Evolutionary conservation across 148 eudicot genomes (phyloP).

Genomic region (Salicornia ramosissima): DNA sequence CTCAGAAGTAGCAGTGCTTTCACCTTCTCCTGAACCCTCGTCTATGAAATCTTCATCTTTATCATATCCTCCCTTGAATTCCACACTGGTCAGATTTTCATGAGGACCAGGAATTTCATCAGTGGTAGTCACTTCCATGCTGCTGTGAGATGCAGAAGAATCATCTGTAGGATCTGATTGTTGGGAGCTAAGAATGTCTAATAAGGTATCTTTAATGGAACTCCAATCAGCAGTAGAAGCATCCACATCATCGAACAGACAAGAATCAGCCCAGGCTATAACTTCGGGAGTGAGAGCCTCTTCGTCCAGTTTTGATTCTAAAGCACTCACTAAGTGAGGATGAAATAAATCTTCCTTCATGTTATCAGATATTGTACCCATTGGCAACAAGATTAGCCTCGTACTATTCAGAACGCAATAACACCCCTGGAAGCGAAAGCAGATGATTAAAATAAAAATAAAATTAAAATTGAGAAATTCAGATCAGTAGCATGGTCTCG

Average conservation of each 20-base stretch:
- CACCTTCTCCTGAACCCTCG: conserved; percentile 23
- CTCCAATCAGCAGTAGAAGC: conserved; percentile 37
- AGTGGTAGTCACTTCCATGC: conserved; percentile 20
- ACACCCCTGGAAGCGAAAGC: conserved; percentile 17
- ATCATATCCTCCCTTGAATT: conserved; percentile 10
- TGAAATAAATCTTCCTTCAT: conserved; percentile 26
- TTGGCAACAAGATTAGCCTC: conserved; percentile 10
- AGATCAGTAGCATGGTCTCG: neutral
- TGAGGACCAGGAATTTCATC: conserved; percentile 11
- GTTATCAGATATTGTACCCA: conserved; percentile 34
- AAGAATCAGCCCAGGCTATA: conserved; percentile 75
- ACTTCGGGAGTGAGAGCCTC: conserved; percentile 42
- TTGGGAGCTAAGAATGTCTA: conserved; percentile 37
- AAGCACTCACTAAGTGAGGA: conserved; percentile 16
- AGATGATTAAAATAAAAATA: neutral
- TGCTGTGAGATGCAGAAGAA: conserved; percentile 16
- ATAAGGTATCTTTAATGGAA: conserved; percentile 47
- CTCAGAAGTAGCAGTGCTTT: conserved; percentile 19
- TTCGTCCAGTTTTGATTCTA: conserved; percentile 21
- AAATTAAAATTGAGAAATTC: neutral
- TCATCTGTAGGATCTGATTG: conserved; percentile 5
- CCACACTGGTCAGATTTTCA: conserved; percentile 14
- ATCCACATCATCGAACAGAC: conserved; percentile 38
- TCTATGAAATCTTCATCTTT: conserved; percentile 29
- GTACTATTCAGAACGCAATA: neutral